Evolutionary conservation across 208 protist species (phyloP), one percentile per base, ranked within the genome.

Genomic region (Sergeia podlipaevii): DNA sequence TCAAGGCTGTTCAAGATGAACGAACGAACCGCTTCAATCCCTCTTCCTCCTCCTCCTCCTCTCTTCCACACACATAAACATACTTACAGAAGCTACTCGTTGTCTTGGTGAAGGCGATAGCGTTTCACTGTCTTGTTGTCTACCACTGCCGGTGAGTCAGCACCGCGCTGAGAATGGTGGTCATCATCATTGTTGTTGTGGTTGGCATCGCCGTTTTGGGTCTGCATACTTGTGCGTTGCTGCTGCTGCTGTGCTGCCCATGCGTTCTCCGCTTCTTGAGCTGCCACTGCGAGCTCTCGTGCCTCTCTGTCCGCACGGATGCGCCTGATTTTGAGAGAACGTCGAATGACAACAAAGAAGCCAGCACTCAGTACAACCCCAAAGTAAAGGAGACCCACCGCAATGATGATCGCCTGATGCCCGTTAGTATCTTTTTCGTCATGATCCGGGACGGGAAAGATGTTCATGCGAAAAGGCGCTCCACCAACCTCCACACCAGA

Each of bases 331-430:
- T 64, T 71, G 33, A 53, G 50, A 2, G 52, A 72, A 26, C 75
- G 64, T 17, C 47, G 59, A 15, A 82, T 37, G 3, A 68, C 70
- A 0, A 77, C 21, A 11, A 66, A 56, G n/a, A 39, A 30, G 1
- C 75, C 75, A 15, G 30, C 33, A 38, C 23, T 36, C 23, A 82
- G 54, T 8, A 82, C 61, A 32, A 52, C 26, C n/a, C 70, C 70
- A 55, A 68, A 82, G 46, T 79, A 84, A 29, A 62, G 46, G 33
- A 78, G 36, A 8, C 76, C 76, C 1, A 79, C 28, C 2, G 43
- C 50, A 23, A 84, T 56, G 10, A 84, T 59, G 27, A 65, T 20
- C 0, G 50, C 58, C 13, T 60, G 46, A 10, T 49, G 20, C 47
- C 32, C 45, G 11, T 56, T 52, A 27, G 37, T 13, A 15, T 21